Evolutionary conservation across 2,329 filamentous ascomycete genomes (phyloP).

Genomic region (Cercospora berteroae): DNA sequence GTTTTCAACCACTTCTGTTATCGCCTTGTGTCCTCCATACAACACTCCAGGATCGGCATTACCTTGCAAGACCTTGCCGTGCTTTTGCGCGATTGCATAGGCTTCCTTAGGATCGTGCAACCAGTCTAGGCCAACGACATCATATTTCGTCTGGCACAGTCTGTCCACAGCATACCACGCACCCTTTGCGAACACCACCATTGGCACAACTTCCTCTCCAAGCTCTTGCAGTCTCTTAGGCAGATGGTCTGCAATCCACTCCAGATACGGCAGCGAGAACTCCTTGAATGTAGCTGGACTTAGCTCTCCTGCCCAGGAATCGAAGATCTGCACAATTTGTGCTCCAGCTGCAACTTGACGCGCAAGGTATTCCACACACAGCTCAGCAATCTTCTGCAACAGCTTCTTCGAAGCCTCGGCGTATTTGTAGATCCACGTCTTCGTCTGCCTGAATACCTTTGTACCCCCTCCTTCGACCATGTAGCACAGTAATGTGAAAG

Average conservation of each 20-base stretch:
- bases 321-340: conserved; percentile 94
- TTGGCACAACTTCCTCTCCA: conserved; percentile 77
- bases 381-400: conserved; percentile 85
- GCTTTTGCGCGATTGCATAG: conserved; percentile 67
- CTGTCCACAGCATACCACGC: conserved; percentile 93
- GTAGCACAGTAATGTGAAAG: conserved; percentile 96
- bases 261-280: conserved; percentile 83
- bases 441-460: conserved; percentile 89
- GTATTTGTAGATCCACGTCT: conserved; percentile 96
- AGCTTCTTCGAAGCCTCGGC: conserved; percentile 74
- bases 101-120: conserved; percentile 84
- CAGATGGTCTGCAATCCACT: conserved; percentile 77
- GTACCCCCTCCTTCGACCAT: conserved; percentile 98
- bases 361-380: conserved; percentile 92
- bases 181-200: conserved; percentile 98
- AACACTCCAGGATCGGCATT: conserved; percentile 93
- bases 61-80: conserved; percentile 79
- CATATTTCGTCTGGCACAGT: conserved; percentile 82
- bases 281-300: conserved; percentile 78
- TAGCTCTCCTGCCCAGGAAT: conserved; percentile 96
- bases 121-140: conserved; percentile 95
- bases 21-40: conserved; percentile 78
- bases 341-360: conserved; percentile 90
- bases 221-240: conserved; percentile 72
- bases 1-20: conserved; percentile 75